A percentile compares a stretch with the other conserved stretches of the same genome.
Evolutionary conservation across 192 early-diverging fungal species (phyloP).

Genomic region (Coemansia sp.): DNA sequence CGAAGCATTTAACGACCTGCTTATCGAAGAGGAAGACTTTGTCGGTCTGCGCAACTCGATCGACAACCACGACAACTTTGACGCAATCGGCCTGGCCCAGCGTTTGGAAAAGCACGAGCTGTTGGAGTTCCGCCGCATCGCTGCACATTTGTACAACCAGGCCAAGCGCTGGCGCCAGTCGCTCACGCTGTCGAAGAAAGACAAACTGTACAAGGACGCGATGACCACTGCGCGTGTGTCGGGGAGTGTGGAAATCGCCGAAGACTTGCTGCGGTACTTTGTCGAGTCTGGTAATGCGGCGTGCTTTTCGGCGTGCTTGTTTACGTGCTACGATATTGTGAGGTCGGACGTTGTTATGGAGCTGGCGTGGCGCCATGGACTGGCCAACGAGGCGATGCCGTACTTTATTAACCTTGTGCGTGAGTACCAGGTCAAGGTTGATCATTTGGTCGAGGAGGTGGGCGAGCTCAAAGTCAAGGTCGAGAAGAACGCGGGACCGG

Average conservation of each 20-base stretch:
- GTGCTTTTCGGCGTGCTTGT: slow-evolving; percentile 91
- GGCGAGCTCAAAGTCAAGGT: slow-evolving; percentile 61
- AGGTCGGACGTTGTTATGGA: slow-evolving; percentile 94
- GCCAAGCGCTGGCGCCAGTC: slow-evolving; percentile 97
- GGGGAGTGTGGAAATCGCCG: slow-evolving; percentile 80
- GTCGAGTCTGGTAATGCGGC: slow-evolving; percentile 87
- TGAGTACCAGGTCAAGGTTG: slow-evolving; percentile 85
- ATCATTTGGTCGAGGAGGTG: slow-evolving; percentile 58
- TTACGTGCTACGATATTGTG: slow-evolving; percentile 92
- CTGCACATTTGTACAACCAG: slow-evolving; percentile 93
- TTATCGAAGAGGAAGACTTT: slow-evolving; percentile 98
- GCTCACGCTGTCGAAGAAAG: slow-evolving; percentile 92
- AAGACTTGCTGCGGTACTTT: slow-evolving; percentile 96
- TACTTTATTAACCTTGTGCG: slow-evolving; percentile 91
- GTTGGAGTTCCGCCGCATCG: slow-evolving; percentile 96
- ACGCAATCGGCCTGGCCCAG: slow-evolving; percentile 85
- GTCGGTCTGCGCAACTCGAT: slow-evolving; percentile 90
- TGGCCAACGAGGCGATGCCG: slow-evolving; percentile 96
- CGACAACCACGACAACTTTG: slow-evolving; percentile 93
- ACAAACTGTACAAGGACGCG: slow-evolving; percentile 96
- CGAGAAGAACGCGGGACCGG: slow-evolving; percentile 41
- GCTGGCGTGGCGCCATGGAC: slow-evolving; percentile 83
- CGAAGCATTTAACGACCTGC: slow-evolving; percentile 90
- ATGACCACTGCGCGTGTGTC: slow-evolving; percentile 98
- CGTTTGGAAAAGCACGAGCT: slow-evolving; percentile 95